Evolutionary conservation across 225 moss, liverwort and hornwort genomes (phyloP).

Genomic region (Rhytidiadelphus loreus): DNA sequence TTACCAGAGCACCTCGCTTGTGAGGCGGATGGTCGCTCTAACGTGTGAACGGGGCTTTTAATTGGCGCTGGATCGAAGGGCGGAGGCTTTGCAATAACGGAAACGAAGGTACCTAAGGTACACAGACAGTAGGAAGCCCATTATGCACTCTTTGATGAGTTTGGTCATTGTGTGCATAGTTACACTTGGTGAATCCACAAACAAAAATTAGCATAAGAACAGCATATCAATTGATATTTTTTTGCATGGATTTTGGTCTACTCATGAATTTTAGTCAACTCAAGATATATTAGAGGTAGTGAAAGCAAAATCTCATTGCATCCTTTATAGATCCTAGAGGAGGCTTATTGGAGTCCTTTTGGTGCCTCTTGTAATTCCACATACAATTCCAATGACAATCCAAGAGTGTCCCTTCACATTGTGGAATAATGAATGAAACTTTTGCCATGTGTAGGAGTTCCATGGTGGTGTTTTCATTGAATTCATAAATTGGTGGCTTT

Average conservation of each 20-base stretch:
- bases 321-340: rapidly evolving
- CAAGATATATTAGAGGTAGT: too few relatives aligned
- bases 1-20: not conserved
- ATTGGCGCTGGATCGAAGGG: not conserved
- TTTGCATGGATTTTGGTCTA: not conserved
- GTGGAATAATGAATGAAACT: not conserved
- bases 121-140: too few relatives aligned
- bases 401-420: not conserved
- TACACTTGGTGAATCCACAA: not conserved
- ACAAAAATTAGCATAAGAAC: not conserved
- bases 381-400: not conserved
- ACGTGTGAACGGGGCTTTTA: not conserved
- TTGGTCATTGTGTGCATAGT: not conserved
- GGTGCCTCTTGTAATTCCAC: not conserved
- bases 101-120: not conserved
- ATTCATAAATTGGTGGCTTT: too few relatives aligned
- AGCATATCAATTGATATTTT: rapidly evolving
- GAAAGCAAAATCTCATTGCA: not conserved
- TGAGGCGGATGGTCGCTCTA: not conserved
- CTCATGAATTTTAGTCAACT: not conserved
- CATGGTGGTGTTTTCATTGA: not conserved
- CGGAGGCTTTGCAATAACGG: not conserved
- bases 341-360: too few relatives aligned
- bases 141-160: not conserved
- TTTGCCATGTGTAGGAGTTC: not conserved